Base-by-base conservation (phyloP, 164 flowering plant species). In the Vitis rotundifolia region DNA sequence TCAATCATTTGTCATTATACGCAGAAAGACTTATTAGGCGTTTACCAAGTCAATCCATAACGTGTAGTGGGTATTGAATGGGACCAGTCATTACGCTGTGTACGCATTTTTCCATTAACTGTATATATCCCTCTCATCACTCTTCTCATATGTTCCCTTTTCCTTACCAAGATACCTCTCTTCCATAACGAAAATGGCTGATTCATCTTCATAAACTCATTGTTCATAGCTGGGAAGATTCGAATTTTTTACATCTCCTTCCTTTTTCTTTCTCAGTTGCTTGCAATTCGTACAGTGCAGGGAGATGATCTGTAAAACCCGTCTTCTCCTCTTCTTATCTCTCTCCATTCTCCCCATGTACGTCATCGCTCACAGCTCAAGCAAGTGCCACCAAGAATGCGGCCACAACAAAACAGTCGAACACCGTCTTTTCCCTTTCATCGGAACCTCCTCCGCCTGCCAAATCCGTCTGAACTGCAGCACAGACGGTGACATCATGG, bases 381-480 rank as follows among this genome's bases (percentile, higher is more conserved):
- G 37, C 77, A 0, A 1, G n/a, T 85, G 89, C 78, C 53, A 69
- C 63, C 70, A 73, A 56, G 11, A 72, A 2, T 86, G 92, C 75
- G 82, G 84, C 72, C 3, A 12, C 49, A 11, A 16, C 50, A 28
- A 3, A 59, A 29, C 8, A 29, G 5, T 7, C 59, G 49, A 18
- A 5, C 60, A 12, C n/a, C 73, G 89, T 5, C 83, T 70, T 0
- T 89, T 26, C 80, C 94, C 96, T 0, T 89, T 92, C 44, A 37
- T 37, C 64, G 98, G 98, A 1, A 89, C 89, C 87, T 89, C 96
- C 63, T 10, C 76, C 18, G 77, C 48, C 58, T 91, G 94, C 76
- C 49, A 19, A n/a, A 86, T 92, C 83, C 89, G n/a, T 6, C 73
- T 92, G 4, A 79, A 74, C 54, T 91, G 94, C 82, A 64, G 56